Evolutionary conservation across 768 basidiomycete species (phyloP).

Genomic region (Pleurotus platypus): DNA sequence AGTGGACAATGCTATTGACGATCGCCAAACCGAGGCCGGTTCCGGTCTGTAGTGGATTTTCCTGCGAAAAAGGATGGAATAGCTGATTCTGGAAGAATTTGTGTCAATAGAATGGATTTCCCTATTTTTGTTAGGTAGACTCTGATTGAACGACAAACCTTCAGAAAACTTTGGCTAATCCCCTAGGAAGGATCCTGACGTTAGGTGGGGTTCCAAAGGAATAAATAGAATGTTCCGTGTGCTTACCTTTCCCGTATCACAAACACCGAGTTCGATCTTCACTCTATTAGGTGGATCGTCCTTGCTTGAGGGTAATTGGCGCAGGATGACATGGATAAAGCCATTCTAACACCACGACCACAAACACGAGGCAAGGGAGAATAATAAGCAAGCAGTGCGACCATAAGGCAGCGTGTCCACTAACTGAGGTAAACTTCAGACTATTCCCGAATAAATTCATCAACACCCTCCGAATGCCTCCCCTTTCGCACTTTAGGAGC

Average conservation of each 20-base stretch:
- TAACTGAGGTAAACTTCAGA: constrained; percentile 83
- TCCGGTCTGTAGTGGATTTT: constrained; percentile 89
- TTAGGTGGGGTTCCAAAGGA: no score
- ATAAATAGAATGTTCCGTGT: background rate
- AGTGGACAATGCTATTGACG: constrained; percentile 87
- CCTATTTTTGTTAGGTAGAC: background rate
- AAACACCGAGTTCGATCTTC: constrained; percentile 79
- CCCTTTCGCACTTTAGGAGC: constrained; percentile 85
- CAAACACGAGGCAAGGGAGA: background rate
- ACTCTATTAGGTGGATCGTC: constrained; percentile 55
- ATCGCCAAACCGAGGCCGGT: constrained; percentile 94
- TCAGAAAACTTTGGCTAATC: constrained; percentile 89
- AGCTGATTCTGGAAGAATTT: constrained; percentile 71
- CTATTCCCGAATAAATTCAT: constrained; percentile 97
- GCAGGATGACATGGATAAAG: constrained; percentile 81
- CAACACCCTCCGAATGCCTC: constrained; percentile 84
- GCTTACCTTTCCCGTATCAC: constrained; percentile 83
- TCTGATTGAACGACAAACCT: constrained; percentile 39
- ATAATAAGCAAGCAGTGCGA: background rate
- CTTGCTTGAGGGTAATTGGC: constrained; percentile 59
- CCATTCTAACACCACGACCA: constrained; percentile 54
- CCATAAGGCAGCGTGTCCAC: constrained; percentile 16
- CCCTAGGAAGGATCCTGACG: constrained; percentile 40
- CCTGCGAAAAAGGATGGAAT: constrained; percentile 97
- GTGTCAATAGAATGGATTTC: background rate